Percentiles rank a stretch among this genome's conserved stretches.
These are phyloP conservation scores for Colletotrichum lupini DNA, from an alignment of 2,329 filamentous ascomycete species.

Conservation along the genomic window DNA sequence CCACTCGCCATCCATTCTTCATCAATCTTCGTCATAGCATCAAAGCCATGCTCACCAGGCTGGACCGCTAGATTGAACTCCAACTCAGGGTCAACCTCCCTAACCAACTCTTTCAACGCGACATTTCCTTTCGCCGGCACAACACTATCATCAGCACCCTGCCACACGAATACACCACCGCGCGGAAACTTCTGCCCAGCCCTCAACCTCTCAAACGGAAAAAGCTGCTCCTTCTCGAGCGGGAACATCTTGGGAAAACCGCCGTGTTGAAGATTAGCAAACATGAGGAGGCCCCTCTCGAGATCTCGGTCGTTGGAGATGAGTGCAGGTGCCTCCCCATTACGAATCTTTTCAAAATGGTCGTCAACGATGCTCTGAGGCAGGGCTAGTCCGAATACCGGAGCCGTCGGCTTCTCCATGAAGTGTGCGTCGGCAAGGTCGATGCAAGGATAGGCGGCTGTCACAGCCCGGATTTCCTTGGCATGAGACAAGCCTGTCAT, in stretches of 20 bases:
- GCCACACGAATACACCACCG: conserved; percentile 24
- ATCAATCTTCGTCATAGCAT: conserved; percentile 1
- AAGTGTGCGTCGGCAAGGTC: conserved; percentile 30
- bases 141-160: conserved; percentile 4
- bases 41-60: conserved; percentile 23
- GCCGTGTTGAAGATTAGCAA: conserved; percentile 1
- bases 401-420: neutral
- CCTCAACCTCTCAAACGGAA: conserved; percentile 1
- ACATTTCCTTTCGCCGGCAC: conserved; percentile 6
- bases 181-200: conserved; percentile 12
- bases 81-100: conserved; percentile 5
- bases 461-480: conserved; percentile 35
- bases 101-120: neutral
- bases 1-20: conserved; percentile 18
- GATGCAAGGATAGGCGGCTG: conserved; percentile 38
- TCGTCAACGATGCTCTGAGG: conserved; percentile 11
- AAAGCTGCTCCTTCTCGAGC: neutral
- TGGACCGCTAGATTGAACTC: neutral
- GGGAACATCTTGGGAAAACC: neutral
- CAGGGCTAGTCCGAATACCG: neutral
- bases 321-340: neutral
- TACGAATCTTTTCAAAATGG: conserved; percentile 11
- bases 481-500: conserved; percentile 40
- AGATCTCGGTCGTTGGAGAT: conserved; percentile 4
- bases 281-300: conserved; percentile 4